A percentile compares a stretch with the other conserved stretches of the same genome.
These are phyloP conservation scores for Nakazawaea molendinolei DNA, from an alignment of 805 yeast species.

Conservation along the genomic window DNA sequence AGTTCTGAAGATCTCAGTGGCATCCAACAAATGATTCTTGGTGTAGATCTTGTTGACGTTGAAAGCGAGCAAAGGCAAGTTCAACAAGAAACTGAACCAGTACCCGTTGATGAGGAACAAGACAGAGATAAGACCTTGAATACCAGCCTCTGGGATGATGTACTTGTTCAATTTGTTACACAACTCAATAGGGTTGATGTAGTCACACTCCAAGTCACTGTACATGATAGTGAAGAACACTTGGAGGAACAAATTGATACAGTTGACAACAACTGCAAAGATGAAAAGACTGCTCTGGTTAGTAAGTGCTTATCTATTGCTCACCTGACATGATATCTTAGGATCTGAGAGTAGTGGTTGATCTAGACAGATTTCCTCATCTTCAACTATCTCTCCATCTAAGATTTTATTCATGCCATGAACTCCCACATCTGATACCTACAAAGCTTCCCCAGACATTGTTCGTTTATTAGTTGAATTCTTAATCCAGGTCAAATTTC, in stretches of 20 bases:
- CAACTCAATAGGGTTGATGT: conserved; percentile 94
- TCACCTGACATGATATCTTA: neutral
- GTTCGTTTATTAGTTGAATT: conserved; percentile 1
- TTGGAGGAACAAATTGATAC: conserved; percentile 82
- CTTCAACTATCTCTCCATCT: no score
- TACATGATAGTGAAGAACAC: conserved; percentile 94
- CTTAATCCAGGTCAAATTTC: no score
- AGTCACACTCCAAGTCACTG: conserved; percentile 92
- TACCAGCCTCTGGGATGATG: conserved; percentile 82
- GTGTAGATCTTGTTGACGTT: conserved; percentile 74
- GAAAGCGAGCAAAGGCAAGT: conserved; percentile 77
- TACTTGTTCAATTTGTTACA: conserved; percentile 88
- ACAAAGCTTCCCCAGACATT: conserved; percentile 45
- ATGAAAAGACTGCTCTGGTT: conserved; percentile 46
- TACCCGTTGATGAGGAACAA: conserved; percentile 80
- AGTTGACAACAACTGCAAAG: conserved; percentile 76
- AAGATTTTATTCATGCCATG: no score
- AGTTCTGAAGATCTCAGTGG: conserved; percentile 95
- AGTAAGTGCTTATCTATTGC: neutral
- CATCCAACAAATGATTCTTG: conserved; percentile 85
- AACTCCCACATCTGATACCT: no score
- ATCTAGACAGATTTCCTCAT: no score
- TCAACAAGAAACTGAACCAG: conserved; percentile 84
- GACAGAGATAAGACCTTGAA: conserved; percentile 66
- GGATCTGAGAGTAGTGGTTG: no score